A percentile compares a stretch with the other conserved stretches of the same genome.
Evolutionary conservation across 2,329 filamentous ascomycete genomes (phyloP).

Genomic region (Trichoderma sp.): DNA sequence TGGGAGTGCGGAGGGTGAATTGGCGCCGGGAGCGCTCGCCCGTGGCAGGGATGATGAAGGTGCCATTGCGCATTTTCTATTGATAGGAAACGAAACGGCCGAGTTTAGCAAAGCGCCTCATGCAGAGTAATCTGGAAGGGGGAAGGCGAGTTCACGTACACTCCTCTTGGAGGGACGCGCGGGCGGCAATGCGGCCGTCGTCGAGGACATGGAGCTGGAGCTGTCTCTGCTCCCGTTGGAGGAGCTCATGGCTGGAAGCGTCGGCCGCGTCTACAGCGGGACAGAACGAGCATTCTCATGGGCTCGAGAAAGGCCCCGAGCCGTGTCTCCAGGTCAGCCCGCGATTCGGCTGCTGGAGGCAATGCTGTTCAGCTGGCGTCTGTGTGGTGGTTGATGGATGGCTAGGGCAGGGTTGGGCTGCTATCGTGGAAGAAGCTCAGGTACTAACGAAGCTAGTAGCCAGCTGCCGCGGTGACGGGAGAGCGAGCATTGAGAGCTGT

Average conservation of each 20-base stretch:
- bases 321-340: not conserved
- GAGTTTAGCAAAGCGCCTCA: not conserved
- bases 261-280: slow-evolving; percentile 24
- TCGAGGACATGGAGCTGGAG: slow-evolving; percentile 35
- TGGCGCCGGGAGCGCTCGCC: slow-evolving; percentile 80
- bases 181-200: slow-evolving; percentile 42
- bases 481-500: not conserved
- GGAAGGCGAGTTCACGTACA: slow-evolving; percentile 36
- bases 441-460: not conserved
- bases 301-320: not conserved
- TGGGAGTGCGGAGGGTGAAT: slow-evolving; percentile 69
- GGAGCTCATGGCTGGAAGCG: slow-evolving; percentile 47
- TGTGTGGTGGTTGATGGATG: not conserved
- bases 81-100: not conserved
- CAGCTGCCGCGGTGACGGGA: not conserved
- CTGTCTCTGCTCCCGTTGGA: slow-evolving; percentile 30
- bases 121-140: slow-evolving; percentile 9
- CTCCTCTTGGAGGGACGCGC: slow-evolving; percentile 48
- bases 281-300: slow-evolving; percentile 8
- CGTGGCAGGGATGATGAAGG: slow-evolving; percentile 82
- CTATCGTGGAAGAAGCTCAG: not conserved
- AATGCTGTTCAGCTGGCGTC: not conserved
- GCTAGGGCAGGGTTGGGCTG: not conserved
- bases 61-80: slow-evolving; percentile 78
- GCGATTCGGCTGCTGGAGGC: not conserved